Evolutionary conservation across 306 rosid genomes (phyloP), one percentile per base, ranked within the genome.

Genomic region (Quercus bicolor): DNA sequence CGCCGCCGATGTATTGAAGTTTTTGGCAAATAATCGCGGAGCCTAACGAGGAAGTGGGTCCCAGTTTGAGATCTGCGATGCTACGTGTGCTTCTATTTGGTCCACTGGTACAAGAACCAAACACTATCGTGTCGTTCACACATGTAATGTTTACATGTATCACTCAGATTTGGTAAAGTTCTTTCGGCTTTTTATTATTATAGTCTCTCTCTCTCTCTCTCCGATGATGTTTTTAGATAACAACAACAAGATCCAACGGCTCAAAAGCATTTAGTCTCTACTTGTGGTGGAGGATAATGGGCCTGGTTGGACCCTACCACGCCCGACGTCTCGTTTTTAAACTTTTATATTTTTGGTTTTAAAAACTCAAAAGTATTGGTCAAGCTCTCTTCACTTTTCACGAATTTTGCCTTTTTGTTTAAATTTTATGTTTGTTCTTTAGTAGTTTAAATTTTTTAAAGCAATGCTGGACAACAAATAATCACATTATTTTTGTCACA

Each of bases 91-190:
- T 13, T 55, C 53, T n/a, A 19, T 83, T 52, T 68, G 5, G 48
- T 19, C 89, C 89, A 81, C 84, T 37, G 75, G 56, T 82, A n/a
- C 18, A 8, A 29, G 65, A 33, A 53, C 33, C 29, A 26, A 37
- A 7, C 5, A 73, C 81, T 11, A 8, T 69, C 72, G 74, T 74
- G 83, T 43, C 40, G 14, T 4, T 23, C 13, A 6, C 4, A 12
- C 33, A 10, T 45, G 56, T 2, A 26, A 26, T 26, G 28, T 26
- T 26, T 28, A 12, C 12, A 10, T 45, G 56, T 2, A 11, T 13
- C 26, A 5, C 74, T 13, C 31, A 23, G 33, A 10, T 72, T 53
- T 28, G 76, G 61, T 72, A 53, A 14, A 7, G 70, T 10, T 65
- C 14, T 5, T 71, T 31, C 26, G 61, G 45, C 12, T 11, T 24